Conservation (phyloP, 1,284 basidiomycete species). For the Naganishia albida region DNA sequence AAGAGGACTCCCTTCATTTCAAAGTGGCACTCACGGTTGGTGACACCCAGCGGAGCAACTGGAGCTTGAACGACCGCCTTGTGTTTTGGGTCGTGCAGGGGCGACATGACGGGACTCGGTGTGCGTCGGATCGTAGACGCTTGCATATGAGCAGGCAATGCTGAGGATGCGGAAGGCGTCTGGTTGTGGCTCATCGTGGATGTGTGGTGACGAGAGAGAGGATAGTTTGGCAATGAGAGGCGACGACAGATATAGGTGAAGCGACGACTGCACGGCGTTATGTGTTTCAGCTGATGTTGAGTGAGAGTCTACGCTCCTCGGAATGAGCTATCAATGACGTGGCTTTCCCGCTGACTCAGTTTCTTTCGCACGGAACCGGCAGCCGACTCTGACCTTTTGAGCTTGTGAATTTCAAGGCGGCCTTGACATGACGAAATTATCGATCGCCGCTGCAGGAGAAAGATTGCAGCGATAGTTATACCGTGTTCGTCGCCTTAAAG, state of each 20-base stretch:
- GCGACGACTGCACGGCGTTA: background rate
- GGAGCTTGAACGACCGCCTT: slow-evolving; percentile 77
- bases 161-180: slow-evolving; percentile 1
- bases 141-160: slow-evolving; percentile 24
- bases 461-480: no score
- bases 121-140: slow-evolving; percentile 6
- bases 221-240: background rate
- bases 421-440: slow-evolving; percentile 20
- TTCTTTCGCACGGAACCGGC: background rate
- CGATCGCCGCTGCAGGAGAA: slow-evolving; percentile 5
- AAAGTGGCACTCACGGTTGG: slow-evolving; percentile 20
- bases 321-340: background rate
- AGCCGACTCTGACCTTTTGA: slow-evolving; percentile 7
- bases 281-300: slow-evolving; percentile 5
- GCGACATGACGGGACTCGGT: slow-evolving; percentile 30
- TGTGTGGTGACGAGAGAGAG: background rate
- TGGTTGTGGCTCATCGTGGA: slow-evolving; percentile 4
- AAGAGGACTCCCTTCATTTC: background rate
- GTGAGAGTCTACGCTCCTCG: slow-evolving; percentile 5
- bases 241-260: background rate
- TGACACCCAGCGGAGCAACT: slow-evolving; percentile 36
- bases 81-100: slow-evolving; percentile 62
- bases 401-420: background rate
- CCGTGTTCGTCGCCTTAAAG: no score
- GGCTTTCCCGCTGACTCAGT: slow-evolving; percentile 18